These are phyloP conservation scores for Ilyonectria destructans DNA, from an alignment of 2,329 filamentous ascomycete genomes.

Conservation along the genomic window DNA sequence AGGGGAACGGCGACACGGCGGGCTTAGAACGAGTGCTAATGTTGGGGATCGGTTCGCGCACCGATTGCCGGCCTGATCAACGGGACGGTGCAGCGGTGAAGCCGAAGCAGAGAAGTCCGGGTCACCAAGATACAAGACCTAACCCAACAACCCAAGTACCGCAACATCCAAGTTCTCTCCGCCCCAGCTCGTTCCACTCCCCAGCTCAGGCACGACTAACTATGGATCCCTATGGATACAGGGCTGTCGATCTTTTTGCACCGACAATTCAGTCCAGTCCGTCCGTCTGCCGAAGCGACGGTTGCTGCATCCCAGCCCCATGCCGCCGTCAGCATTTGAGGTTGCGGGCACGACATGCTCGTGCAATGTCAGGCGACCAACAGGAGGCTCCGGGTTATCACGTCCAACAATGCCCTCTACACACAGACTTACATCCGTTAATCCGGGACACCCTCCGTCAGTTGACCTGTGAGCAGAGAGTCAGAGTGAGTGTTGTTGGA, in stretches of 20 bases:
- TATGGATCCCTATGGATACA: not conserved
- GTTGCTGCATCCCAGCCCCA: not conserved
- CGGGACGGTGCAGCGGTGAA: not conserved
- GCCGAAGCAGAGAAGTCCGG: not conserved
- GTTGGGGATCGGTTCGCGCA: not conserved
- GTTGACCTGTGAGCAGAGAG: conserved; percentile 17
- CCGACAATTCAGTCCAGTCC: not conserved
- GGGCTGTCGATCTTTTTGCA: not conserved
- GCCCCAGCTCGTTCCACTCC: not conserved
- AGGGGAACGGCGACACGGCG: not conserved
- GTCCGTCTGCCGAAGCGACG: not conserved
- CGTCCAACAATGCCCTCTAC: not conserved
- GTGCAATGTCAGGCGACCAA: conserved; percentile 15
- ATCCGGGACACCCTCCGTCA: conserved; percentile 22
- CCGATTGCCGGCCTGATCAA: not conserved
- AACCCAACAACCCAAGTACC: conserved; percentile 2
- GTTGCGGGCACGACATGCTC: conserved; percentile 19
- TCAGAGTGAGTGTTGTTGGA: conserved; percentile 6
- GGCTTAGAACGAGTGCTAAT: not conserved
- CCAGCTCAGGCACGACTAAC: not conserved
- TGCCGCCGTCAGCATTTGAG: conserved; percentile 17
- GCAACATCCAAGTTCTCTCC: not conserved
- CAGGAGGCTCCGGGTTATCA: conserved; percentile 9
- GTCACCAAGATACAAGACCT: not conserved
- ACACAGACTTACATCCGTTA: conserved; percentile 4